Evolutionary conservation across 2,329 filamentous ascomycete genomes (phyloP).

Genomic region (Hymenotorrendiella dingleyae): DNA sequence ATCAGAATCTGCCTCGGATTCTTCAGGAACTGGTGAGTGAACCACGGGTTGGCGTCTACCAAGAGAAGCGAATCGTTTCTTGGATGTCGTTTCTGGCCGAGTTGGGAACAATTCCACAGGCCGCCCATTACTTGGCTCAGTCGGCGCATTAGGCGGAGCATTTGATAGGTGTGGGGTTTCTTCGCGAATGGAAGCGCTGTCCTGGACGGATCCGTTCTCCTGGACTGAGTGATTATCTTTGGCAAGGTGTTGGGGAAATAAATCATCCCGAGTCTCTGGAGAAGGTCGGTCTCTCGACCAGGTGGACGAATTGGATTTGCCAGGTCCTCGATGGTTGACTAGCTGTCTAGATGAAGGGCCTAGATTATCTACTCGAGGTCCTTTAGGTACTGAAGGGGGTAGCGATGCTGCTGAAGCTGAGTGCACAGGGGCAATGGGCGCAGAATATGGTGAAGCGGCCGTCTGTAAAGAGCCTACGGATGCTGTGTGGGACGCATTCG

Average conservation of each 20-base stretch:
- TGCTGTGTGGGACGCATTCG: not conserved
- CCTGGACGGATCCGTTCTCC: conserved; percentile 1
- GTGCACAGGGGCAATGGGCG: conserved; percentile 1
- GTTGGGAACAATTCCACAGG: not conserved
- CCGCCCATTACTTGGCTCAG: not conserved
- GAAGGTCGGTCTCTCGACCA: conserved; percentile 4
- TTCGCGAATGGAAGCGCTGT: not conserved
- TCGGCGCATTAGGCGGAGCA: not conserved
- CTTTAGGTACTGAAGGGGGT: conserved; percentile 6
- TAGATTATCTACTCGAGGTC: conserved; percentile 1
- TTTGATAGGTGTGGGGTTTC: not conserved
- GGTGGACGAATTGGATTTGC: not conserved
- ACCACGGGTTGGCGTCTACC: conserved; percentile 15
- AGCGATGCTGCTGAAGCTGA: not conserved
- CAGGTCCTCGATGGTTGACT: not conserved
- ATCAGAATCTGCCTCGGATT: conserved; percentile 21
- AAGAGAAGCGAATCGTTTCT: conserved; percentile 15
- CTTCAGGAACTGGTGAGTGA: conserved; percentile 5
- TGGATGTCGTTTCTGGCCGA: conserved; percentile 1
- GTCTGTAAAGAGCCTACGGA: not conserved
- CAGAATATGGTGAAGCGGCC: not conserved
- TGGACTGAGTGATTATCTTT: conserved; percentile 1
- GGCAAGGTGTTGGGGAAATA: not conserved
- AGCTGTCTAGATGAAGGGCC: not conserved
- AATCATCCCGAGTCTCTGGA: conserved; percentile 1